A percentile compares a stretch with the other conserved stretches of the same genome.
phyloP scores from a whole-genome alignment of 2,329 filamentous ascomycete species.

The Hortaea werneckii region DNA sequence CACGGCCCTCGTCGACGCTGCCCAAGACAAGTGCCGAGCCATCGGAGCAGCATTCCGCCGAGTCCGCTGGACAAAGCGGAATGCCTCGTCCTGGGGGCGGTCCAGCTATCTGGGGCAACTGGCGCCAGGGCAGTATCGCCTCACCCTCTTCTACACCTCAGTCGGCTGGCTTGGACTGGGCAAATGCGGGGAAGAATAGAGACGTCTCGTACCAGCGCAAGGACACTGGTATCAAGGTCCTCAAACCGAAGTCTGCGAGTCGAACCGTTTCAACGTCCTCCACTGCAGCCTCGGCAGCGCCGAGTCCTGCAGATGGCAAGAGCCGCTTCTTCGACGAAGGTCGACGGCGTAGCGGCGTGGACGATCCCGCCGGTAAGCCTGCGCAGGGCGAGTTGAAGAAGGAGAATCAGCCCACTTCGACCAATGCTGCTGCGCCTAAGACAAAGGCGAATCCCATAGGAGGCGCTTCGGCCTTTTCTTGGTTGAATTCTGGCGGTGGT shows the following conservation, averaged over 20 bases:
- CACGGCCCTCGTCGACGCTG: slow-evolving; percentile 16
- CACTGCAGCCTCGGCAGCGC: slow-evolving; percentile 13
- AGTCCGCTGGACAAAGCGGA: slow-evolving; percentile 4
- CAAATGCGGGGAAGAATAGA: slow-evolving; percentile 44
- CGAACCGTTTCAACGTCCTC: slow-evolving; percentile 39
- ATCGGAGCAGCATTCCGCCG: slow-evolving; percentile 2
- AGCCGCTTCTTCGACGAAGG: slow-evolving; percentile 43
- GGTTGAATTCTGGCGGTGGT: slow-evolving; percentile 53
- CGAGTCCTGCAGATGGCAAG: slow-evolving; percentile 13
- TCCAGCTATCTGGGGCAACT: slow-evolving; percentile 39
- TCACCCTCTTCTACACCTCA: slow-evolving; percentile 7
- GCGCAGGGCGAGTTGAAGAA: slow-evolving; percentile 15
- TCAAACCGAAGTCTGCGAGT: slow-evolving; percentile 62
- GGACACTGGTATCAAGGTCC: slow-evolving; percentile 76
- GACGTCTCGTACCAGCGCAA: slow-evolving; percentile 58
- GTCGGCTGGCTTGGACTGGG: slow-evolving; percentile 38
- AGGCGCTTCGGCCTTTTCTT: slow-evolving; percentile 86
- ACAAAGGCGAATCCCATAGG: slow-evolving; percentile 67
- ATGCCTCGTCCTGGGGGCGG: slow-evolving; percentile 14
- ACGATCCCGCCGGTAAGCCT: slow-evolving; percentile 2
- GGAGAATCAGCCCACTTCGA: slow-evolving; percentile 19
- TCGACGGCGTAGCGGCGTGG: slow-evolving; percentile 21
- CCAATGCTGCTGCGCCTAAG: slow-evolving; percentile 13
- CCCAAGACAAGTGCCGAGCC: slow-evolving; percentile 13
- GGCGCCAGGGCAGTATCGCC: slow-evolving; percentile 29